A percentile compares a stretch with the other conserved stretches of the same genome.
phyloP scores from a whole-genome alignment of 2,329 filamentous ascomycete species.

The Microsporum ferrugineum region DNA sequence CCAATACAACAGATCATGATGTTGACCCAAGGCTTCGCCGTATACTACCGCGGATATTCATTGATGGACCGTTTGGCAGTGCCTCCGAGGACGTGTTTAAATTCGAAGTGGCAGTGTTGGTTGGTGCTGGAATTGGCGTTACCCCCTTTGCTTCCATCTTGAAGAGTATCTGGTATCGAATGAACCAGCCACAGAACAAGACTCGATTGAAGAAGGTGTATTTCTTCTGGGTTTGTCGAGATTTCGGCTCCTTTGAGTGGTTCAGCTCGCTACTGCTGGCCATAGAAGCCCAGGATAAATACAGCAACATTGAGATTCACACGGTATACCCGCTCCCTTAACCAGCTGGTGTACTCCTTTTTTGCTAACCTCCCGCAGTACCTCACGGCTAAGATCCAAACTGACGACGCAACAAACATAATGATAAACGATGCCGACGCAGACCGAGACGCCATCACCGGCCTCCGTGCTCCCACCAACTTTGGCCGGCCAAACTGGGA shows the following conservation, averaged over 20 bases:
- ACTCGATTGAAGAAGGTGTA: slow-evolving; percentile 75
- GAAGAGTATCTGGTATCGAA: slow-evolving; percentile 87
- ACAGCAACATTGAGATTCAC: slow-evolving; percentile 78
- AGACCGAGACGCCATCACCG: slow-evolving; percentile 74
- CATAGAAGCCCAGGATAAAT: slow-evolving; percentile 75
- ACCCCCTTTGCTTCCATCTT: slow-evolving; percentile 44
- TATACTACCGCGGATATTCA: slow-evolving; percentile 66
- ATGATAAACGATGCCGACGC: slow-evolving; percentile 85
- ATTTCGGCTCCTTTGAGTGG: slow-evolving; percentile 83
- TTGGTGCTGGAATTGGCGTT: slow-evolving; percentile 42
- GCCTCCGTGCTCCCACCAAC: slow-evolving; percentile 69
- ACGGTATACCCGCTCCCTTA: slow-evolving; percentile 13
- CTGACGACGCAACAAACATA: slow-evolving; percentile 77
- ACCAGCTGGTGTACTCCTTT: neutral
- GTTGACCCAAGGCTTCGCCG: slow-evolving; percentile 61
- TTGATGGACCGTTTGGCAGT: slow-evolving; percentile 76
- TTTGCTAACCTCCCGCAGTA: slow-evolving; percentile 38
- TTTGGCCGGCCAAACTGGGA: slow-evolving; percentile 80
- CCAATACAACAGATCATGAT: slow-evolving; percentile 39
- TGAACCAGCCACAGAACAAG: slow-evolving; percentile 74
- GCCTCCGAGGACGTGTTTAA: slow-evolving; percentile 75
- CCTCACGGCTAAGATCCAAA: slow-evolving; percentile 75
- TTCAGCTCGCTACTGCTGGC: slow-evolving; percentile 72
- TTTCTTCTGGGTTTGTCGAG: slow-evolving; percentile 86
- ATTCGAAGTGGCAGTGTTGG: slow-evolving; percentile 41